These are phyloP conservation scores for Xylaria sp. DNA, from an alignment of 2,329 filamentous ascomycete genomes.

Conservation along the genomic window DNA sequence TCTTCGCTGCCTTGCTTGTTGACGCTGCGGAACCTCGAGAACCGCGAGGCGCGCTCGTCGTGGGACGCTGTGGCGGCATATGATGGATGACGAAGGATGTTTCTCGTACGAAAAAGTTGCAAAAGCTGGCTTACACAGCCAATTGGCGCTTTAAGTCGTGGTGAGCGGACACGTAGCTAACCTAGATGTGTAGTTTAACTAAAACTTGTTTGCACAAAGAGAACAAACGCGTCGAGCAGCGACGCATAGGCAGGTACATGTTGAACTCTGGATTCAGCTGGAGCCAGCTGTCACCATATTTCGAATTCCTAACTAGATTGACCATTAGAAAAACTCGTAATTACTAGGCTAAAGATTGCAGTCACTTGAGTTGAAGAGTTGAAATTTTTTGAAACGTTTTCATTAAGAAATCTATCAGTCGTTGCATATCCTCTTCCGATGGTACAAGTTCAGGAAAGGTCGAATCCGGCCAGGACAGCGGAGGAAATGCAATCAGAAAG, in stretches of 20 bases:
- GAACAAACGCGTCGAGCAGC: background rate
- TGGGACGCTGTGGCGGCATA: conserved; percentile 58
- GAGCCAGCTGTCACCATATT: background rate
- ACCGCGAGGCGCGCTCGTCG: conserved; percentile 51
- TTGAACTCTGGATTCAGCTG: background rate
- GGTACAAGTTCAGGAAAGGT: conserved; percentile 46
- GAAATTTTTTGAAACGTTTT: conserved; percentile 34
- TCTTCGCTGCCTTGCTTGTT: conserved; percentile 31
- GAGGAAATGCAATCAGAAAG: conserved; percentile 50
- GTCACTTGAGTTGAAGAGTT: background rate
- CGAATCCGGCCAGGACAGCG: conserved; percentile 48
- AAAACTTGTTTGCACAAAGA: background rate
- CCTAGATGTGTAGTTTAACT: background rate
- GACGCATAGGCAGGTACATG: background rate
- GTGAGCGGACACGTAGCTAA: background rate
- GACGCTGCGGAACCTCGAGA: conserved; percentile 37
- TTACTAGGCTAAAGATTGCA: background rate
- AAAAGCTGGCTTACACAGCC: background rate
- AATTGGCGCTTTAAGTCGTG: background rate
- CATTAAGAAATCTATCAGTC: conserved; percentile 51
- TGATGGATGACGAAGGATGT: background rate
- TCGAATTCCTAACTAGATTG: background rate
- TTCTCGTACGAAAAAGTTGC: background rate
- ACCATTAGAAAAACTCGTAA: too few species aligned
- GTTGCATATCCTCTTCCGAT: conserved; percentile 50